Base-by-base conservation (phyloP, 495 filamentous ascomycete species). In the Immersiella caudata region DNA sequence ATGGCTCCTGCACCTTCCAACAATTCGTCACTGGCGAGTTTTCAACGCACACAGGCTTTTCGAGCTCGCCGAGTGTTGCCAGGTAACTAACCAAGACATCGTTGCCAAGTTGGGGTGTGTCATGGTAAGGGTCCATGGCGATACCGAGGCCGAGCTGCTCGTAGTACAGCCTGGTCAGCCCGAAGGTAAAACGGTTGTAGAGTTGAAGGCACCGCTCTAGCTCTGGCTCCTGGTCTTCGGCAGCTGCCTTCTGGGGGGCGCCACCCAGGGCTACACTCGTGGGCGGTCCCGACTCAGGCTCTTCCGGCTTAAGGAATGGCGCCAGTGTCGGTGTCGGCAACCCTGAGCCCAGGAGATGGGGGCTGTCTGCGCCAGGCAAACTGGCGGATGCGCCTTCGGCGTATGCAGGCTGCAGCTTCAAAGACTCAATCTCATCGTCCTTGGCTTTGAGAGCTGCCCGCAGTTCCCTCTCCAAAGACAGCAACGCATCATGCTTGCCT, bases 1-100 rank as follows among this genome's bases (percentile, higher is more conserved):
- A 70, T 0, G 65, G 27, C 0, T 58, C 20, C 14, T 57, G 18
- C 25, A 70, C 26, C 33, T 54, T 11, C 65, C 65, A 73, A 54
- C 46, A 67, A 1, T 5, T 29, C n/a, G 59, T 11, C 11, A 21
- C 5, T 6, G 11, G 64, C 2, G 36, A 29, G 62, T n/a, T 1
- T 29, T 36, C 6, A 27, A 49, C 56, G 26, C 24, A 21, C 25
- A 18, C 9, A 9, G 50, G 29, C 4, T 29, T 55, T 0, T 55
- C 29, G 12, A 46, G 14, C 12, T 29, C 58, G 4, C 59, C 64
- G 14, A 67, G 35, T 3, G 22, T 16, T 20, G n/a, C 14, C 18
- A 68, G 26, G 24, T 65, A 71, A 14, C 35, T 14, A 8, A 55
- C 29, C 12, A 71, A 3, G 16, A 26, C 26, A 0, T 62, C 51